These are phyloP conservation scores for Heterobasidion irregulare DNA, from an alignment of 1,284 basidiomycete species.

Conservation along the genomic window DNA sequence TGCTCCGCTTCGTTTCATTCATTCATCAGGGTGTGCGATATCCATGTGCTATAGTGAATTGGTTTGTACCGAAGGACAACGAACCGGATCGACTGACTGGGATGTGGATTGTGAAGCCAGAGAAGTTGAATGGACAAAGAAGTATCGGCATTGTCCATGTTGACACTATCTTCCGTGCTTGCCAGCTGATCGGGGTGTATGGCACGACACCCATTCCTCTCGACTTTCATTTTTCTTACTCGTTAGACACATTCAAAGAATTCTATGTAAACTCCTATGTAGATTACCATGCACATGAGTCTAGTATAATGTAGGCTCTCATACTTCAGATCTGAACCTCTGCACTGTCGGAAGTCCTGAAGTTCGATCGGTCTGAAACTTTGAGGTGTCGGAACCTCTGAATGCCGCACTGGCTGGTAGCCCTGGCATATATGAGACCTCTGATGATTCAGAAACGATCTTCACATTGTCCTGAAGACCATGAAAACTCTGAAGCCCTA, in stretches of 20 bases:
- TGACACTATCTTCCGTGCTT: background rate
- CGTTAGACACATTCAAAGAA: background rate
- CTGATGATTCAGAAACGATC: too few relatives aligned
- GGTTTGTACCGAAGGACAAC: background rate
- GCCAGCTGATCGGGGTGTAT: background rate
- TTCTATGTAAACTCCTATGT: background rate
- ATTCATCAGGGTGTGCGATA: background rate
- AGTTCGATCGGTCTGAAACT: too few relatives aligned
- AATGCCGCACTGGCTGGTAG: too few relatives aligned
- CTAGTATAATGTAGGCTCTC: too few relatives aligned
- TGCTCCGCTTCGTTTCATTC: background rate
- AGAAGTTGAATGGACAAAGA: background rate
- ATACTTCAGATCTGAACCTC: too few relatives aligned
- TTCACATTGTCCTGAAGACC: too few relatives aligned
- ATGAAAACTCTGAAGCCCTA: too few relatives aligned
- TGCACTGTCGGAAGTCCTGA: too few relatives aligned
- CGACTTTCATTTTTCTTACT: background rate
- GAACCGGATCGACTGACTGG: background rate
- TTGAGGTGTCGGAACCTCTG: too few relatives aligned
- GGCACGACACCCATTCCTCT: background rate
- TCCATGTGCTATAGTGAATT: background rate
- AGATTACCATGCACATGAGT: slow-evolving; percentile 1
- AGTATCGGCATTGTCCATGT: background rate
- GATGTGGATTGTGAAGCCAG: background rate
- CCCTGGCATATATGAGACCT: too few relatives aligned